phyloP scores from a whole-genome alignment of 441 rosid species.

The Eutrema salsugineum region DNA sequence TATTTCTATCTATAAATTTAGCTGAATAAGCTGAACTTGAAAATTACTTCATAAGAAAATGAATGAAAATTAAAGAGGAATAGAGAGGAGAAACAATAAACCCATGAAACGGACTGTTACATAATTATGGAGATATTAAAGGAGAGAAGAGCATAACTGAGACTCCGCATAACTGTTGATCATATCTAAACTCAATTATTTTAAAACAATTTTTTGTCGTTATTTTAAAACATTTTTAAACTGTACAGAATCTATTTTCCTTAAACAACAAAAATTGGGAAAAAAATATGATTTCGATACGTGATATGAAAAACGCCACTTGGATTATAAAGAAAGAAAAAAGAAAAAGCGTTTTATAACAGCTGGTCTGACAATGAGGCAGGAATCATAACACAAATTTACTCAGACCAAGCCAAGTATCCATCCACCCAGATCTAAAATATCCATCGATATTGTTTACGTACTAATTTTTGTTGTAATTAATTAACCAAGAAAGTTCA shows the following conservation, averaged over 20 bases:
- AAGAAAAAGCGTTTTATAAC: constrained; percentile 6
- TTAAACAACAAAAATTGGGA: neutral
- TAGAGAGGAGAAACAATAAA: neutral
- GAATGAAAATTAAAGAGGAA: neutral
- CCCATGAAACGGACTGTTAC: constrained; percentile 19
- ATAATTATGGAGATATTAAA: constrained; percentile 28
- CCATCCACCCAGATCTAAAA: neutral
- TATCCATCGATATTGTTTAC: neutral
- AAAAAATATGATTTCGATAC: neutral
- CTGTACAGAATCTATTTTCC: neutral
- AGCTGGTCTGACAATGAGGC: constrained; percentile 33
- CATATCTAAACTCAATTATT: constrained; percentile 3
- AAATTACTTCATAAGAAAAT: neutral
- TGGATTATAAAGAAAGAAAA: constrained; percentile 11
- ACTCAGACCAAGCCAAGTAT: constrained; percentile 28
- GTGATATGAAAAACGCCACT: constrained; percentile 12
- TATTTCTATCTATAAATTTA: neutral
- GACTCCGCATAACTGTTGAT: constrained; percentile 25
- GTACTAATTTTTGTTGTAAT: neutral
- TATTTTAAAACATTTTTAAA: neutral
- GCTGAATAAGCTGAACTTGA: neutral
- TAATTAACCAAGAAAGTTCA: neutral
- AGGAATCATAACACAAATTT: constrained; percentile 19
- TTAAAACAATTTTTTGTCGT: neutral
- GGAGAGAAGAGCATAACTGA: constrained; percentile 31